These are phyloP conservation scores for Medicago truncatula DNA, from an alignment of 306 rosid genomes.

Conservation along the genomic window MtrunA17r5.0-ANR NC_053049.1:40982501-40983000, in stretches of 20 bases:
- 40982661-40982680: constrained; percentile 73
- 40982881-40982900: background rate
- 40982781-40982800: constrained; percentile 2
- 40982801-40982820: constrained; percentile 23
- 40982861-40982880: background rate
- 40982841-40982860: constrained; percentile 4
- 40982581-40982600: constrained; percentile 75
- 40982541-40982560: background rate
- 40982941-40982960: background rate
- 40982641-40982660: constrained; percentile 76
- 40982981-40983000: background rate
- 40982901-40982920: constrained; percentile 14
- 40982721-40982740: constrained; percentile 69
- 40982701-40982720: constrained; percentile 67
- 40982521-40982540: background rate
- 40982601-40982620: constrained; percentile 61
- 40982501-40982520: background rate
- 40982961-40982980: constrained; percentile 3
- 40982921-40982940: background rate
- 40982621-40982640: constrained; percentile 74
- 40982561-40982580: constrained; percentile 22
- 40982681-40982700: constrained; percentile 70
- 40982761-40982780: constrained; percentile 55
- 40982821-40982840: constrained; percentile 18
- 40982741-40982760: constrained; percentile 69